A percentile compares a stretch with the other conserved stretches of the same genome.
These are phyloP conservation scores for Pigoraptor vietnamica DNA, from an alignment of 78 protist species.

Conservation along the genomic window DNA sequence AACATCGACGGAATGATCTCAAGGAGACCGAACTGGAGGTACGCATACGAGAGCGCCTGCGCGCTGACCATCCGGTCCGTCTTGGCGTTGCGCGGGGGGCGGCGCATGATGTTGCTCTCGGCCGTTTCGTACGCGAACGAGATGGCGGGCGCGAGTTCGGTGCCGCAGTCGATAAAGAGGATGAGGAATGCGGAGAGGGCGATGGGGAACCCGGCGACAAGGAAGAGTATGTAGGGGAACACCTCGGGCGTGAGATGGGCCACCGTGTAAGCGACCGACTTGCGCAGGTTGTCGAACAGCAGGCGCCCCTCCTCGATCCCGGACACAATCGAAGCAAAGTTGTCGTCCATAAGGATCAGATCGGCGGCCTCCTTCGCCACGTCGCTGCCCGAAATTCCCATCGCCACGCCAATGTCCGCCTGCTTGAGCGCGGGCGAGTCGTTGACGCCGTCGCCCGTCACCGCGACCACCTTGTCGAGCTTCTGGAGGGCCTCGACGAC, in stretches of 20 bases:
- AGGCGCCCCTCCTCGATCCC: constrained; percentile 81
- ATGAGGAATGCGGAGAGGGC: constrained; percentile 44
- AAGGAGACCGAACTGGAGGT: background rate
- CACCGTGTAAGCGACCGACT: constrained; percentile 90
- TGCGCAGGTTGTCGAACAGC: constrained; percentile 89
- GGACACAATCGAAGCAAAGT: constrained; percentile 88
- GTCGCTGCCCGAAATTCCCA: constrained; percentile 91
- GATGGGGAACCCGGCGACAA: constrained; percentile 75
- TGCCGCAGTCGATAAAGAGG: constrained; percentile 85
- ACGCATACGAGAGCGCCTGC: background rate
- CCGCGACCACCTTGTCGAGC: constrained; percentile 75
- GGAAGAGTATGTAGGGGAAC: constrained; percentile 75
- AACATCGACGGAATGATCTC: background rate
- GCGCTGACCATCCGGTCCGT: background rate
- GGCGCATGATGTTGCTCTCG: constrained; percentile 86
- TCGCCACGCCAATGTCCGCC: constrained; percentile 93
- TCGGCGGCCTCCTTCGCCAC: constrained; percentile 95
- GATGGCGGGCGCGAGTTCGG: constrained; percentile 92
- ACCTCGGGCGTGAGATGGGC: constrained; percentile 87
- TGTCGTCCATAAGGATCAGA: constrained; percentile 89
- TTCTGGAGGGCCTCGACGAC: constrained; percentile 81
- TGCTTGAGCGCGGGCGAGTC: constrained; percentile 96
- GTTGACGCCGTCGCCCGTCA: constrained; percentile 96
- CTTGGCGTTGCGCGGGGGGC: constrained; percentile 77
- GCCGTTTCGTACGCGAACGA: constrained; percentile 81